These are phyloP conservation scores for Beauveria sp. DNA, from an alignment of 2,329 filamentous ascomycete species.

Conservation along the genomic window DNA sequence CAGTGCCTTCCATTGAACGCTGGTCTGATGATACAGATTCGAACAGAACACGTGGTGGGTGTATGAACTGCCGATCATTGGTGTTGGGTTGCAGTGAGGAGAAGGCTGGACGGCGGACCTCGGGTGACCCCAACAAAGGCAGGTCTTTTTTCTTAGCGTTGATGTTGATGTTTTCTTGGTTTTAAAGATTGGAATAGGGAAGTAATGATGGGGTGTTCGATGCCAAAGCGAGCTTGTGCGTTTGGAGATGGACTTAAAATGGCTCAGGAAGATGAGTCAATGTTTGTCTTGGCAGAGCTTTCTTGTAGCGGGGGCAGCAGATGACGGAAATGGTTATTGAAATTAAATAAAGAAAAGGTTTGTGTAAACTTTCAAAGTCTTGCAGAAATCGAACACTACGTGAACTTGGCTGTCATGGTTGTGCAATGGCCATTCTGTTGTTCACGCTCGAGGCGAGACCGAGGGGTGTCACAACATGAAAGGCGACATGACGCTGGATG, in stretches of 20 bases:
- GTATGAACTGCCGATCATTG: not conserved
- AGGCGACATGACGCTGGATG: not conserved
- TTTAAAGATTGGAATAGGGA: not conserved
- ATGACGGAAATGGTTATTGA: not conserved
- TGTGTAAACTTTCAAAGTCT: not conserved
- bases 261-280: not conserved
- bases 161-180: not conserved
- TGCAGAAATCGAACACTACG: not conserved
- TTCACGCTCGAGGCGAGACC: not conserved
- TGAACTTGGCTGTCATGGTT: not conserved
- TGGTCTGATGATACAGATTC: not conserved
- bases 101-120: not conserved
- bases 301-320: not conserved
- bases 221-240: too few species aligned
- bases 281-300: not conserved
- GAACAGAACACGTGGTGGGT: not conserved
- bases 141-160: not conserved
- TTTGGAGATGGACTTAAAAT: not conserved
- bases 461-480: not conserved
- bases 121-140: not conserved
- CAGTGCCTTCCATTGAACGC: not conserved
- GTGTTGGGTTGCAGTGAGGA: constrained; percentile 1
- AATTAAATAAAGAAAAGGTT: not conserved
- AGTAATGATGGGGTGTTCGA: not conserved
- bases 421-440: not conserved